Evolutionary conservation across 129 eudicot species (phyloP), one percentile per base, ranked within the genome.

Genomic region (Silybum marianum): DNA sequence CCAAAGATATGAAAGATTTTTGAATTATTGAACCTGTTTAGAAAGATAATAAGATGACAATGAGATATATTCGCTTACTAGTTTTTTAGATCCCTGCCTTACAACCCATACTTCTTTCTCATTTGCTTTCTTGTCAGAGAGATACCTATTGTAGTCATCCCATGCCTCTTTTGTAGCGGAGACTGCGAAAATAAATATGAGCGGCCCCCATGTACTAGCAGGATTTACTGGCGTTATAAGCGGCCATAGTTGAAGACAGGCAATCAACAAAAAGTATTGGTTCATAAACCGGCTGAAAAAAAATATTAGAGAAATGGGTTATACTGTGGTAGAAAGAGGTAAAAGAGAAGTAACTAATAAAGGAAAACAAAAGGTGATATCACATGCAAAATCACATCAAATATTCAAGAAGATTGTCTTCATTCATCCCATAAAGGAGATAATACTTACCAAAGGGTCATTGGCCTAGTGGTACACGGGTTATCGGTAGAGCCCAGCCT

Each of bases 191-290:
- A 95, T 95, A 83, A 95, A 89, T 73, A 95, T 85, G 76, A 95
- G 97, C 0, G 99, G 99, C 18, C 98, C 98, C 99, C 99, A 95
- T 24, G 99, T 91, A 88, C 97, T 95, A 72, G 95, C 99, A 85
- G 99, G 99, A 85, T 93, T 95, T 69, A 95, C 98, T 40, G 99
- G 99, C 7, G 99, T 95, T 70, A 95, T 95, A 14, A 95, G 95
- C 68, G 99, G 88, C 99, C 99, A 95, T 48, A 95, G 93, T 86
- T 95, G 99, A 81, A 95, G 99, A 87, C 99, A 95, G 42, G 99
- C 99, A 84, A 95, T 95, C 95, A 95, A 85, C 93, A 95, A 86
- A 87, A 95, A 95, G 92, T 95, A 93, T 84, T 95, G 99, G 76
- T 95, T 95, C 99, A 95, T 95, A 78, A 95, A 93, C 60, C 99